These are phyloP conservation scores for Ganoderma meredithae DNA, from an alignment of 1,284 basidiomycete genomes.

Conservation along the genomic window DNA sequence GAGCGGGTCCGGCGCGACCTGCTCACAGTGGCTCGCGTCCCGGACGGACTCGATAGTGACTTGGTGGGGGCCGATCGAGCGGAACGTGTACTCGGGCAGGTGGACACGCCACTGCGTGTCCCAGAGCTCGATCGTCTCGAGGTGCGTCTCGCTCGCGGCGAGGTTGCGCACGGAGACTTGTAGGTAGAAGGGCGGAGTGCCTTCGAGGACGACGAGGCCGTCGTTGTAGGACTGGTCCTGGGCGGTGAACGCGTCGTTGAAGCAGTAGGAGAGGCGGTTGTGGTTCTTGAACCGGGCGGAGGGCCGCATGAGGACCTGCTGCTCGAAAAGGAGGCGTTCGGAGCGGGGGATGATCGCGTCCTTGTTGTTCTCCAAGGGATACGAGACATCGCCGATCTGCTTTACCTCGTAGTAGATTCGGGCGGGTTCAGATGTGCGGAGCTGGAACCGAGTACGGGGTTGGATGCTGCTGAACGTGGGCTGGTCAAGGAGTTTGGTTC, in stretches of 20 bases:
- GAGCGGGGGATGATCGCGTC: constrained; percentile 67
- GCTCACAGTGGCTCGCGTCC: constrained; percentile 84
- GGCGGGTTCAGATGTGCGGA: constrained; percentile 82
- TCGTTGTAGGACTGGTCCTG: constrained; percentile 61
- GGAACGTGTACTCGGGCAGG: constrained; percentile 76
- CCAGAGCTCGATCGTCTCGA: constrained; percentile 63
- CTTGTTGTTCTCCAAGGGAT: constrained; percentile 73
- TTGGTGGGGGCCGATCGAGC: constrained; percentile 82
- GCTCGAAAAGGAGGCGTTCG: constrained; percentile 79
- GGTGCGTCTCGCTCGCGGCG: constrained; percentile 69
- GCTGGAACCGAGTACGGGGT: constrained; percentile 81
- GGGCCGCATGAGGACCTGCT: constrained; percentile 81
- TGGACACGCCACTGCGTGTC: constrained; percentile 80
- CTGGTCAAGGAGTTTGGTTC: constrained; percentile 69
- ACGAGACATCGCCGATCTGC: constrained; percentile 89
- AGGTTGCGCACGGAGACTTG: constrained; percentile 79
- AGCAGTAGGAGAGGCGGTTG: constrained; percentile 77
- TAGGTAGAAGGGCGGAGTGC: constrained; percentile 89
- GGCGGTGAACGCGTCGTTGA: constrained; percentile 71
- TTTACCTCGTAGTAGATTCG: constrained; percentile 90
- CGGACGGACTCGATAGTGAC: constrained; percentile 78
- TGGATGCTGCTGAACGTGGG: constrained; percentile 90
- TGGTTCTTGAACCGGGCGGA: constrained; percentile 77
- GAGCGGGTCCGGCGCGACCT: constrained; percentile 71
- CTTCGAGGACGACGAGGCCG: constrained; percentile 70